These are phyloP conservation scores for Blastocystis sp. DNA, from an alignment of 352 stramenopile species.

Conservation along the genomic window DNA sequence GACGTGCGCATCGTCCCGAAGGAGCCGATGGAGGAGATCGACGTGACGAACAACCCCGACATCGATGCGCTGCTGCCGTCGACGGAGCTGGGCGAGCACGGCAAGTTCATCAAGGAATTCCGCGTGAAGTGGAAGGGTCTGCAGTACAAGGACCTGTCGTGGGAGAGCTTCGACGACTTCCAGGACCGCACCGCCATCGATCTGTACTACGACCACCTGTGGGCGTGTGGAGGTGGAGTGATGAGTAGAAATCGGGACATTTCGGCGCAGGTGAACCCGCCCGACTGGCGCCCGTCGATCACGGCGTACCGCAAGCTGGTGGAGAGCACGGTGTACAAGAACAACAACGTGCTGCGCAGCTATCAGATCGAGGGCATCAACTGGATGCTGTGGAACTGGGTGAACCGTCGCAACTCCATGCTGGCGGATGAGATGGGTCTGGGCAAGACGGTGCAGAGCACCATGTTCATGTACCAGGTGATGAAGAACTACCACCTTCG, in stretches of 20 bases:
- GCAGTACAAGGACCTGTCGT: conserved; percentile 95
- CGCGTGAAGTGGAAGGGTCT: conserved; percentile 98
- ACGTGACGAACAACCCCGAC: conserved; percentile 81
- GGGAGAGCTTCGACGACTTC: conserved; percentile 95
- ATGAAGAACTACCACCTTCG: conserved; percentile 87
- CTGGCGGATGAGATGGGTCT: conserved; percentile 90
- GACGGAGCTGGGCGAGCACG: conserved; percentile 79
- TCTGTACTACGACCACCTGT: conserved; percentile 80
- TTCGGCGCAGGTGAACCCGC: neutral
- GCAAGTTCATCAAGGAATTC: conserved; percentile 85
- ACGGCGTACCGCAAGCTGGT: conserved; percentile 76
- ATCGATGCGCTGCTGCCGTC: conserved; percentile 78
- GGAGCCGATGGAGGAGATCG: conserved; percentile 81
- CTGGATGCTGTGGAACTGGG: conserved; percentile 98
- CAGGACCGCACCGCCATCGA: conserved; percentile 82
- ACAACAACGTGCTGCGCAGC: conserved; percentile 87
- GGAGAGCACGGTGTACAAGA: conserved; percentile 77
- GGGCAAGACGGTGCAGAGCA: conserved; percentile 89
- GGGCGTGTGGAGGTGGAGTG: neutral
- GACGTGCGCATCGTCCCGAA: conserved; percentile 81
- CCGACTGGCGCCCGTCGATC: conserved; percentile 73
- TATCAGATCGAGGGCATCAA: conserved; percentile 99
- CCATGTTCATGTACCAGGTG: conserved; percentile 92
- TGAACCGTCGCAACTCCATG: conserved; percentile 93
- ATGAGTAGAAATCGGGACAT: conserved; percentile 62